Percentiles rank a stretch among this genome's conserved stretches.
These are phyloP conservation scores for Danielia reshetovae DNA, from an alignment of 805 yeast species.

Conservation along the genomic window DNA sequence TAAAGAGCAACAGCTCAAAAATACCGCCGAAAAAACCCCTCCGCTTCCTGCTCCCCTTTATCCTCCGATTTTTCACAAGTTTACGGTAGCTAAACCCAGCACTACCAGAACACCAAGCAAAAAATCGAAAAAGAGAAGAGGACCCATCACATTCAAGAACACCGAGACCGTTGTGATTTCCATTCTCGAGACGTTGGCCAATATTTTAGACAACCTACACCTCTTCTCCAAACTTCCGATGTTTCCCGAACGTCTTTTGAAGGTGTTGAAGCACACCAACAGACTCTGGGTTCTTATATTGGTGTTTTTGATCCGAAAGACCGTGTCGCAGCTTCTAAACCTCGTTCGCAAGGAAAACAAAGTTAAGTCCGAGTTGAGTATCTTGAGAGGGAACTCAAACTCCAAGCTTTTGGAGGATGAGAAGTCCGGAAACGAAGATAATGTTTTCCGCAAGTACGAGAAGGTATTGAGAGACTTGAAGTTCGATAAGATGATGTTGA, in stretches of 20 bases:
- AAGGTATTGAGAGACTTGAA: slow-evolving; percentile 39
- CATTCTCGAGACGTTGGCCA: slow-evolving; percentile 34
- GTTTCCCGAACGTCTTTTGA: slow-evolving; percentile 33
- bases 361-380: slow-evolving; percentile 33
- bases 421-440: slow-evolving; percentile 17
- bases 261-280: slow-evolving; percentile 38
- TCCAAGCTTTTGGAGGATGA: slow-evolving; percentile 19
- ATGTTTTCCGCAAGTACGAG: slow-evolving; percentile 31
- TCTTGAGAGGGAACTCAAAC: slow-evolving; percentile 22
- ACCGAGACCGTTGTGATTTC: slow-evolving; percentile 27
- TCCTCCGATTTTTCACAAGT: slow-evolving; percentile 33
- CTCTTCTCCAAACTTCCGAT: slow-evolving; percentile 39
- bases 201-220: slow-evolving; percentile 38
- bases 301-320: slow-evolving; percentile 38
- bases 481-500: slow-evolving; percentile 40
- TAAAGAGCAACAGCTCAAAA: slow-evolving; percentile 10
- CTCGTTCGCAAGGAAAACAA: slow-evolving; percentile 36
- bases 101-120: slow-evolving; percentile 1
- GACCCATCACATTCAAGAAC: slow-evolving; percentile 21
- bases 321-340: slow-evolving; percentile 39
- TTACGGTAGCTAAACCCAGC: slow-evolving; percentile 13
- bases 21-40: slow-evolving; percentile 12
- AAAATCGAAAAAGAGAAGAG: not conserved
- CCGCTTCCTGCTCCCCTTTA: slow-evolving; percentile 28
- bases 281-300: slow-evolving; percentile 41